Conservation (phyloP, 2,329 filamentous ascomycete species). For the Fusarium pininemorale region DNA sequence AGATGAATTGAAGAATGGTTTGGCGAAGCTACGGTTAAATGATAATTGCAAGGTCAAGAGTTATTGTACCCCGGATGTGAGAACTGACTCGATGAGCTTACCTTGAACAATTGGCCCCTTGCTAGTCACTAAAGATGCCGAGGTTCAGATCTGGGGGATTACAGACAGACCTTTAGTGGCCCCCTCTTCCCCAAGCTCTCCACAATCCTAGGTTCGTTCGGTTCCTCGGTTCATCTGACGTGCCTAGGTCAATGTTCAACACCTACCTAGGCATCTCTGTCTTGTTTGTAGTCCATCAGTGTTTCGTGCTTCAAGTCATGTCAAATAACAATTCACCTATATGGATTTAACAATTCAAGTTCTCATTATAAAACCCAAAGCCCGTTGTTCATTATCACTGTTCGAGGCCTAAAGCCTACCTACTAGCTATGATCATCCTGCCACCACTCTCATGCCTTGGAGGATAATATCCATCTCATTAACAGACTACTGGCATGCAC, state of each 20-base stretch:
- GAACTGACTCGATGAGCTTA: neutral
- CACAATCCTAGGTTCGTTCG: slow-evolving; percentile 18
- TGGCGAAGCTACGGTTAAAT: neutral
- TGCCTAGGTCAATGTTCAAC: neutral
- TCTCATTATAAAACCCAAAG: slow-evolving; percentile 21
- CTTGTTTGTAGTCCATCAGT: neutral
- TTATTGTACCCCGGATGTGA: slow-evolving; percentile 2
- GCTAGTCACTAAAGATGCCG: slow-evolving; percentile 32
- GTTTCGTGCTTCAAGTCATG: neutral
- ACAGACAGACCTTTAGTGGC: slow-evolving; percentile 1
- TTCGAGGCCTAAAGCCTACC: slow-evolving; percentile 23
- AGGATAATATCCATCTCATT: slow-evolving; percentile 16
- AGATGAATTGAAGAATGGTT: neutral
- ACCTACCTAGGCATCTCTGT: neutral
- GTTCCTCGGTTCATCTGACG: slow-evolving; percentile 9
- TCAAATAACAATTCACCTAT: neutral
- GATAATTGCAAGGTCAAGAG: neutral
- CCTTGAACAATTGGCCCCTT: slow-evolving; percentile 16
- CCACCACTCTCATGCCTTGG: slow-evolving; percentile 32
- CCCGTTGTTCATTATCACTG: slow-evolving; percentile 34
- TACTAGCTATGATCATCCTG: slow-evolving; percentile 26
- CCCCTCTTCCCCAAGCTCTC: slow-evolving; percentile 37
- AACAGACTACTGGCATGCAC: slow-evolving; percentile 33
- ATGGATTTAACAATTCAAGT: neutral
- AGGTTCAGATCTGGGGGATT: slow-evolving; percentile 34